phyloP scores from a whole-genome alignment of 768 basidiomycete genomes.

The Pulveroboletus sp. region DNA sequence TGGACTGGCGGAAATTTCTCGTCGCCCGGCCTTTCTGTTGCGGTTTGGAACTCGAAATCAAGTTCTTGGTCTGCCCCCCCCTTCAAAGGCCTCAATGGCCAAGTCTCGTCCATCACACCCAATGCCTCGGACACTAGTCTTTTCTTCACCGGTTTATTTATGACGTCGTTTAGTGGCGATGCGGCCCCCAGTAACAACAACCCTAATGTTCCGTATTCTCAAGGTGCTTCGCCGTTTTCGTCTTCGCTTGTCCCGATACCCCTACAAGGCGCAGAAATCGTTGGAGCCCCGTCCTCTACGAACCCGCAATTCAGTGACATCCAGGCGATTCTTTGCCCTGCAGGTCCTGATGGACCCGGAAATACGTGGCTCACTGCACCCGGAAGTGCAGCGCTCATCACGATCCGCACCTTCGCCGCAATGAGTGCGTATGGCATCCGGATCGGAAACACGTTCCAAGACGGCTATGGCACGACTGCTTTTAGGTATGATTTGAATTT shows the following conservation, averaged over 20 bases:
- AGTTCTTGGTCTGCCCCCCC: constrained; percentile 73
- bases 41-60: constrained; percentile 63
- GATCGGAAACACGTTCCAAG: constrained; percentile 87
- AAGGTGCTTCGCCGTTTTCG: constrained; percentile 81
- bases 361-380: constrained; percentile 85
- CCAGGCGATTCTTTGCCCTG: constrained; percentile 76
- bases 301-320: constrained; percentile 62
- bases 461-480: constrained; percentile 76
- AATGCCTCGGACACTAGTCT: constrained; percentile 71
- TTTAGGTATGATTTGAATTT: constrained; percentile 60
- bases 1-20: constrained; percentile 82
- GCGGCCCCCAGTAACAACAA: constrained; percentile 61
- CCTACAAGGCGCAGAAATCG: constrained; percentile 52
- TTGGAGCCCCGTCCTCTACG: constrained; percentile 63
- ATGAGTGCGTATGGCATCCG: constrained; percentile 78
- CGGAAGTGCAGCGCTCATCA: constrained; percentile 68
- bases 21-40: constrained; percentile 64
- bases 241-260: constrained; percentile 86
- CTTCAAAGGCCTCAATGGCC: constrained; percentile 73
- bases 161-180: constrained; percentile 65
- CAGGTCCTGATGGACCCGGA: constrained; percentile 74
- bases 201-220: constrained; percentile 81
- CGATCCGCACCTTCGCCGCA: constrained; percentile 69
- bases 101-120: constrained; percentile 73
- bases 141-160: constrained; percentile 88